Evolutionary conservation across 2,329 filamentous ascomycete genomes (phyloP).

Genomic region (Alternaria burnsii): DNA sequence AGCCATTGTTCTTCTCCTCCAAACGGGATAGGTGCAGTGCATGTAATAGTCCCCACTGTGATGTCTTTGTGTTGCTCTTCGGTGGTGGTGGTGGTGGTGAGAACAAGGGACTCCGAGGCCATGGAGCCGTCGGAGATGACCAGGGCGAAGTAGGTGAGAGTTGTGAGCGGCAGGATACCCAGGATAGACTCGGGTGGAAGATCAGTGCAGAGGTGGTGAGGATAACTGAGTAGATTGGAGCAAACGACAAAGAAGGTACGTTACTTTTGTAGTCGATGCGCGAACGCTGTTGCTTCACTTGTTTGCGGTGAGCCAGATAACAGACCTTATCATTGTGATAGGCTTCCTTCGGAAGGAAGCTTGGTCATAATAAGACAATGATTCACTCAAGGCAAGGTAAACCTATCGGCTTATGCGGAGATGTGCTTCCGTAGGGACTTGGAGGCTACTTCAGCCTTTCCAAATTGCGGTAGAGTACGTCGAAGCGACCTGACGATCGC

Average conservation of each 20-base stretch:
- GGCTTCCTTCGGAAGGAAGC: conserved; percentile 34
- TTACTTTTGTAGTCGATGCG: conserved; percentile 22
- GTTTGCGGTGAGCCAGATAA: conserved; percentile 36
- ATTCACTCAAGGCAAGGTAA: conserved; percentile 6
- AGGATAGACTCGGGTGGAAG: background rate
- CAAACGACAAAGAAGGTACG: conserved; percentile 1
- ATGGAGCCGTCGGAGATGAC: conserved; percentile 16
- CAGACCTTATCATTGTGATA: conserved; percentile 40
- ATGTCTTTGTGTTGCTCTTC: conserved; percentile 28
- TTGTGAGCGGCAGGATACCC: conserved; percentile 1
- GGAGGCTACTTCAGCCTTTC: conserved; percentile 12
- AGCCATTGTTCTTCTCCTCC: conserved; percentile 54
- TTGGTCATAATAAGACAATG: conserved; percentile 14
- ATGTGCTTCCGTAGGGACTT: conserved; percentile 6
- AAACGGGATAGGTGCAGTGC: conserved; percentile 53
- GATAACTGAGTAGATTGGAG: background rate
- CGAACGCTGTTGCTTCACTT: conserved; percentile 20
- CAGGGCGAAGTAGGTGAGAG: background rate
- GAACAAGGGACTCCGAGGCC: conserved; percentile 25
- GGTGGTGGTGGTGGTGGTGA: conserved; percentile 23
- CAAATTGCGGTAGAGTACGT: background rate
- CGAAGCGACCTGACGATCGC: conserved; percentile 11
- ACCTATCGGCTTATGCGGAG: conserved; percentile 19
- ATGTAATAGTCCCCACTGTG: conserved; percentile 42
- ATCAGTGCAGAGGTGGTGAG: background rate